Evolutionary conservation across 179 eudicot species (phyloP), one percentile per base, ranked within the genome.

Genomic region (Kewa caespitosa): DNA sequence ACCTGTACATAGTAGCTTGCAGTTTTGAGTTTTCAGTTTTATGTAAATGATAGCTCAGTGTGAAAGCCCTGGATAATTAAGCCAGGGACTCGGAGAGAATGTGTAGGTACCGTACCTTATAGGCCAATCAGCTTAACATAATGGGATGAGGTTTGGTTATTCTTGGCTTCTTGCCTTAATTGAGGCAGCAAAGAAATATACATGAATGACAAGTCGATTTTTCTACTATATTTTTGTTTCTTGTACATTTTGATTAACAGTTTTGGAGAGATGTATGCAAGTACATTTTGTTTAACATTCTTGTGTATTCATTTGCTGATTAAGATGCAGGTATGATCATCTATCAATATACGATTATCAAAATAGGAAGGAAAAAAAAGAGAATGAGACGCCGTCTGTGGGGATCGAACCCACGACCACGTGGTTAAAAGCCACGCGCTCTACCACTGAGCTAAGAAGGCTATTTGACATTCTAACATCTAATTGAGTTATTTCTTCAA

Each of bases 401-500:
- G 75, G 75, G 75, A 72, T 72, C 75, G 75, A 72, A 81, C 84
- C 84, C 84, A 81, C 84, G 84, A 81, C 97, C 97, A 92, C 97
- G 87, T 85, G 93, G 90, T 90, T 92, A 89, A 92, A 89, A 92
- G 93, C 91, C 95, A 87, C 83, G 90, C 93, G 97, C 95, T 92
- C 97, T 90, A 90, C 97, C 95, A 82, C 85, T 81, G 81, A 78
- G 81, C 79, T 81, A 81, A 81, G 79, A 81, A 28, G 74, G 74
- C 74, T 10, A 23, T 23, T 13, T 23, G 20, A 46, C n/a, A n/a
- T n/a, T n/a, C n/a, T n/a, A n/a, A n/a, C n/a, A n/a, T n/a, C n/a
- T n/a, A n/a, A n/a, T n/a, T n/a, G n/a, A n/a, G n/a, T n/a, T n/a
- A n/a, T n/a, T n/a, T n/a, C n/a, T n/a, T n/a, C n/a, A n/a, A n/a